A percentile compares a stretch with the other conserved stretches of the same genome.
These are phyloP conservation scores for Magnolia officinalis DNA, from an alignment of 164 flowering plant species.

Conservation along the genomic window DNA sequence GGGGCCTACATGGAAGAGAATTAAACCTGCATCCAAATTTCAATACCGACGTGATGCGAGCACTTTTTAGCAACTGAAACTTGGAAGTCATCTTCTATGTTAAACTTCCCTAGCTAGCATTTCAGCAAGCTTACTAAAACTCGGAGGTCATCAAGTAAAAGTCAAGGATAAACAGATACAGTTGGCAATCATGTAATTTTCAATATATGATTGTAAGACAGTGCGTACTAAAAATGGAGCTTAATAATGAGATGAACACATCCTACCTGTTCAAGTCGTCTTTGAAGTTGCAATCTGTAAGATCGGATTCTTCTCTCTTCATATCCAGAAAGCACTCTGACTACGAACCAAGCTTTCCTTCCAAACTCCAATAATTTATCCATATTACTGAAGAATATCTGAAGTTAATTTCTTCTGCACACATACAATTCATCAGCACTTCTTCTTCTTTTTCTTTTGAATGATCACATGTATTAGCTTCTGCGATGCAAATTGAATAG, in stretches of 20 bases:
- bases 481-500: too few relatives aligned
- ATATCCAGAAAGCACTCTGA: conserved; percentile 85
- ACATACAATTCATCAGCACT: neutral
- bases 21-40: too few relatives aligned
- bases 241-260: neutral
- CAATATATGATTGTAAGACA: neutral
- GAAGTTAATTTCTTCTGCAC: conserved; percentile 1
- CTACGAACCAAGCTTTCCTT: conserved; percentile 69
- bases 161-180: neutral
- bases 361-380: conserved; percentile 69
- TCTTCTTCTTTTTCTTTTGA: neutral
- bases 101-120: too few relatives aligned
- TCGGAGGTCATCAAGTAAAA: neutral
- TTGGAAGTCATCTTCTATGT: too few relatives aligned
- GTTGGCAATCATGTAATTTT: too few relatives aligned
- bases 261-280: conserved; percentile 42
- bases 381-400: conserved; percentile 33
- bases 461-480: too few relatives aligned
- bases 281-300: conserved; percentile 57
- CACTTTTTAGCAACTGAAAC: too few relatives aligned
- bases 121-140: too few relatives aligned
- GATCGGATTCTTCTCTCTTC: conserved; percentile 78
- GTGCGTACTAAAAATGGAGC: neutral
- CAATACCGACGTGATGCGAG: too few relatives aligned
- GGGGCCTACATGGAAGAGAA: too few relatives aligned